Evolutionary conservation across 495 filamentous ascomycete species (phyloP), one percentile per base, ranked within the genome.

Genomic region (Recurvomyces mirabilis): DNA sequence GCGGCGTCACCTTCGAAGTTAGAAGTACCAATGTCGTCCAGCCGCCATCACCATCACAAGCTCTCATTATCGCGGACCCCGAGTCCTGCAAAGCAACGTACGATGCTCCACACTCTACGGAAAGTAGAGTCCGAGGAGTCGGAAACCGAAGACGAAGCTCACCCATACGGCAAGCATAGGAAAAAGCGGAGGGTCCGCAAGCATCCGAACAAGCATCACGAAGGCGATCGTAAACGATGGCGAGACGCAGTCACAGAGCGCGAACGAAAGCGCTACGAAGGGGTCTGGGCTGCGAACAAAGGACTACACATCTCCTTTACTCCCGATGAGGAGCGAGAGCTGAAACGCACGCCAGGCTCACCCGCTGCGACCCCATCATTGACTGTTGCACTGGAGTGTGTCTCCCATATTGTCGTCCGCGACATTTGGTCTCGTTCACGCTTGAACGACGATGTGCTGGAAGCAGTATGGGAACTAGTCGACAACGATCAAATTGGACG

Each of bases 241-340:
- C 70, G 80, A 23, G 79, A 83, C 46, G 70, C 76, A 41, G 70
- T 96, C 29, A 84, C 82, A 0, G 74, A 81, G 45, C 64, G 77
- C 7, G 85, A 95, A 55, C 72, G 87, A 28, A 86, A 84, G 54
- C 70, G 89, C n/a, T 96, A 96, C 55, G 91, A 96, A 64, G 93
- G 87, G 4, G 80, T 98, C 3, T 98, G 87, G 87, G 91, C 93
- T 19, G 87, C 86, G 14, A 96, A 98, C 55, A 76, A 76, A 46
- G 89, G 87, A 0, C 43, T 88, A n/a, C 62, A 57, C 40, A 43
- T 55, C 42, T 43, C 49, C 4, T 21, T 44, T 20, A 41, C 29
- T 10, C 5, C 29, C 0, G 24, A 44, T 25, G 41, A 54, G 38
- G 17, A 43, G 28, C 21, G 14, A 10, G 25, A 7, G 4, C 15